A percentile compares a stretch with the other conserved stretches of the same genome.
Evolutionary conservation across 2,329 filamentous ascomycete genomes (phyloP).

Genomic region (Aspergillus sp.): DNA sequence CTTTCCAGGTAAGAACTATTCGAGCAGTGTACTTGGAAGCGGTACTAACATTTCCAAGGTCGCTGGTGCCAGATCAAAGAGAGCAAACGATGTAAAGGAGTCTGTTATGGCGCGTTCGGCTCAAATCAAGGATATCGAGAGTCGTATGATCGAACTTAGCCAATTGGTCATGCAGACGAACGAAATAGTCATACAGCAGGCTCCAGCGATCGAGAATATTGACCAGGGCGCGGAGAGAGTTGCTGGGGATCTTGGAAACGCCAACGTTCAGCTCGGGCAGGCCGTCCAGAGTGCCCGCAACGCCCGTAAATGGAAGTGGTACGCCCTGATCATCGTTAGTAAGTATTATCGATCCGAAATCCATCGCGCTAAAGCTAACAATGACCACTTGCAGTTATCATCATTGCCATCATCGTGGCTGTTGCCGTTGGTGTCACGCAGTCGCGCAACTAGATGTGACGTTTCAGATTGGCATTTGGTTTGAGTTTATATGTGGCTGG

Average conservation of each 20-base stretch:
- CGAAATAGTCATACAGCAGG: slow-evolving; percentile 80
- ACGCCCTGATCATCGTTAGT: slow-evolving; percentile 75
- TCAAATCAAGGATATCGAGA: slow-evolving; percentile 85
- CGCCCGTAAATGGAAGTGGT: slow-evolving; percentile 94
- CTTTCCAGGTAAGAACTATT: slow-evolving; percentile 71
- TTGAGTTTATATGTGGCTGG: not conserved
- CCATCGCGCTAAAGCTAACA: not conserved
- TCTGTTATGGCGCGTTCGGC: slow-evolving; percentile 79
- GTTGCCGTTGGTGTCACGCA: slow-evolving; percentile 49
- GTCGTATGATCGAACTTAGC: slow-evolving; percentile 71
- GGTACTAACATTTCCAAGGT: slow-evolving; percentile 23
- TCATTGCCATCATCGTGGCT: slow-evolving; percentile 54
- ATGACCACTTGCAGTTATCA: slow-evolving; percentile 47
- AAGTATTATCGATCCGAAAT: slow-evolving; percentile 36
- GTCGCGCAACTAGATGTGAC: slow-evolving; percentile 19
- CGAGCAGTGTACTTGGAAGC: not conserved
- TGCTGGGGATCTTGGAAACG: slow-evolving; percentile 78
- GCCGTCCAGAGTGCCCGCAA: slow-evolving; percentile 79
- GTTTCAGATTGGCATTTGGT: not conserved
- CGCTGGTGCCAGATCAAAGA: slow-evolving; percentile 58
- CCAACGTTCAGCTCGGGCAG: slow-evolving; percentile 77
- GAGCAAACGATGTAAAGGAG: slow-evolving; percentile 75
- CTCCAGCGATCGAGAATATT: slow-evolving; percentile 74
- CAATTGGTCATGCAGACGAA: slow-evolving; percentile 84
- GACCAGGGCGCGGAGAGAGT: slow-evolving; percentile 86